Evolutionary conservation across 768 basidiomycete genomes (phyloP).

Genomic region (Pisolithus tinctorius): DNA sequence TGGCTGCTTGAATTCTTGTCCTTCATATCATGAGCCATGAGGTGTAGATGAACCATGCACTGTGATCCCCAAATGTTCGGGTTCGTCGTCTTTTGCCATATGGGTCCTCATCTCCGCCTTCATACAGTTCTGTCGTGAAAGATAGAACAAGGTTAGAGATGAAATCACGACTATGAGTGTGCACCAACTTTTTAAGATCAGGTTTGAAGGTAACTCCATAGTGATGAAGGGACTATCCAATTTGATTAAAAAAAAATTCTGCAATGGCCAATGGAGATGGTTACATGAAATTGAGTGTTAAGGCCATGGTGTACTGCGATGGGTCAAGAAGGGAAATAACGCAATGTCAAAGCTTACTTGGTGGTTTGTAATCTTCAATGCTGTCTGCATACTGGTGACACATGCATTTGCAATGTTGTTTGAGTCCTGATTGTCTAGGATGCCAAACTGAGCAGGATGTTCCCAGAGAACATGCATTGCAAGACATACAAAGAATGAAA

Average conservation of each 20-base stretch:
- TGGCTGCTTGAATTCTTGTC: conserved; percentile 19
- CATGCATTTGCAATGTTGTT: conserved; percentile 52
- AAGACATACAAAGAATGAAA: conserved; percentile 46
- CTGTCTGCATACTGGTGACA: conserved; percentile 51
- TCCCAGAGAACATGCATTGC: background rate
- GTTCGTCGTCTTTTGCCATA: conserved; percentile 30
- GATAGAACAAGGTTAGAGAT: conserved; percentile 33
- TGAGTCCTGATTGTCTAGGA: conserved; percentile 22
- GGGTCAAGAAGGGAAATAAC: too few species aligned
- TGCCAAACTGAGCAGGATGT: background rate
- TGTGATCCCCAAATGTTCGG: conserved; percentile 40
- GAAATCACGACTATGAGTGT: conserved; percentile 28
- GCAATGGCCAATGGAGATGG: too few species aligned
- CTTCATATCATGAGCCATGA: conserved; percentile 19
- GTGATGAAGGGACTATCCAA: too few species aligned
- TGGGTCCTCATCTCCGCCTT: conserved; percentile 34
- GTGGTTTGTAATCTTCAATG: conserved; percentile 30
- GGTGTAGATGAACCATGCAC: conserved; percentile 50
- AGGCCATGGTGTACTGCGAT: too few species aligned
- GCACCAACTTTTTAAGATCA: conserved; percentile 10
- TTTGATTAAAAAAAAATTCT: too few species aligned
- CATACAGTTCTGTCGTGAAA: conserved; percentile 37
- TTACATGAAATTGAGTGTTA: too few species aligned
- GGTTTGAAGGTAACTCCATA: too few species aligned
- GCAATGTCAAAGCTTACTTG: conserved; percentile 8